Evolutionary conservation across 73 alveolate genomes (phyloP), one percentile per base, ranked within the genome.

Genomic region (Blepharisma stoltei): DNA sequence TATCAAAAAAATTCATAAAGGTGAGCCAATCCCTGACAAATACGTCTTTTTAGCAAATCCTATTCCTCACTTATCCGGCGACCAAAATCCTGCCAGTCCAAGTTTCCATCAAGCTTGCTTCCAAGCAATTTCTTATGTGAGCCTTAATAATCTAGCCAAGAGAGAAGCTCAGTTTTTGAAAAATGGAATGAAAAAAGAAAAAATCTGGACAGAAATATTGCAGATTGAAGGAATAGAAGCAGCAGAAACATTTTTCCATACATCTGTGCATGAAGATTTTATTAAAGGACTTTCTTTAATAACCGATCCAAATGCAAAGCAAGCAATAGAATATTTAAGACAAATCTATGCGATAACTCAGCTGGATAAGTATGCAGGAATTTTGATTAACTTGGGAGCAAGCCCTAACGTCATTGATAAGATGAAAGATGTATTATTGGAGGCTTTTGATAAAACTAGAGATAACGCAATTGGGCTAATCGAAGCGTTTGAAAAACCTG

Each of bases 391-490:
- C 68, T 27, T 27, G 7, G 66, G 49, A n/a, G 78, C 50, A 83
- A 84, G 14, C 69, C 21, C 54, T 83, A 68, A 78, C 0, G 27
- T 6, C 11, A 21, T n/a, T 70, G 81, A 23, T 32, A 50, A 44
- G 21, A 65, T 47, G 38, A 46, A 23, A 25, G 83, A 83, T 27
- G 78, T 79, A 4, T 25, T 8, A 27, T 68, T 77, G 54, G 25
- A 44, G 14, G 44, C 44, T 5, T 23, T 80, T 46, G 68, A 11
- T 6, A 54, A 46, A 69, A 20, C 83, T 1, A 83, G 94, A 78
- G 90, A 90, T 0, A 78, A 87, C 43, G 70, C 80, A 66, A 54
- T 83, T 43, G 81, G 67, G 27, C 70, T 87, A 37, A 46, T 77
- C 6, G 90, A 83, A 32, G 87, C 81, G 6, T 87, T 70, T 75